Base-by-base conservation (phyloP, 805 yeast genomes). In the Hanseniaspora guilliermondii region DNA sequence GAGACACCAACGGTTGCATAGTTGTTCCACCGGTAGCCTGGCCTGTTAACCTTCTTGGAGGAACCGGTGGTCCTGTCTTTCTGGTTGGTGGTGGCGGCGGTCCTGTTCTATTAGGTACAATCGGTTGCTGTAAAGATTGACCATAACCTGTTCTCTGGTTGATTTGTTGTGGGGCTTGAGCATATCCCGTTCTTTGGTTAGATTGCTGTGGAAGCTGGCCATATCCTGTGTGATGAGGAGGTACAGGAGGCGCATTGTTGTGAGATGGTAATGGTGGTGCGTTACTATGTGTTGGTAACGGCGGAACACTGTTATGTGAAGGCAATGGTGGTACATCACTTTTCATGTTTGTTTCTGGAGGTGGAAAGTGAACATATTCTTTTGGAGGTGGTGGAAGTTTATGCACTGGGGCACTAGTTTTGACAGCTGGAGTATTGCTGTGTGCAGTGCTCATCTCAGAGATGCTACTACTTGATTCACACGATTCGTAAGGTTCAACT, bases 21-120 rank as follows among this genome's bases (percentile, higher is more conserved):
- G 35, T 5, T 25, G 45, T 24, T 11, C 25, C 24, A 6, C 52
- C 56, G 21, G 63, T 57, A 12, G 68, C 53, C 22, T 62, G 50
- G 14, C 61, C 58, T 12, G 65, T 33, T 5, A 64, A 33, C 6
- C 62, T 22, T 9, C 63, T 38, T 4, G 64, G 49, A 14, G 67
- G 45, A 9, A 67, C 47, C 7, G 59, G 53, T 17, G 45, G 53
- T 5, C 57, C 48, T n/a, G 58, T 36, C 27, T 60, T 45, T 8
- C 61, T 49, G 6, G 35, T 12, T 11, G 50, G 50, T 17, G 55
- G 50, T 6, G 49, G 49, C 17, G 48, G 46, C 16, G 39, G 58
- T 22, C 39, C 56, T 4, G 49, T 48, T 40, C 25, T 49, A 22
- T 42, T 58, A 37, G 25, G 60, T 39, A 41, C 61, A 25, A 42